Percentiles rank a stretch among this genome's conserved stretches.
Conservation (phyloP, 2,329 filamentous ascomycete genomes). For the Pseudogymnoascus sp. region DNA sequence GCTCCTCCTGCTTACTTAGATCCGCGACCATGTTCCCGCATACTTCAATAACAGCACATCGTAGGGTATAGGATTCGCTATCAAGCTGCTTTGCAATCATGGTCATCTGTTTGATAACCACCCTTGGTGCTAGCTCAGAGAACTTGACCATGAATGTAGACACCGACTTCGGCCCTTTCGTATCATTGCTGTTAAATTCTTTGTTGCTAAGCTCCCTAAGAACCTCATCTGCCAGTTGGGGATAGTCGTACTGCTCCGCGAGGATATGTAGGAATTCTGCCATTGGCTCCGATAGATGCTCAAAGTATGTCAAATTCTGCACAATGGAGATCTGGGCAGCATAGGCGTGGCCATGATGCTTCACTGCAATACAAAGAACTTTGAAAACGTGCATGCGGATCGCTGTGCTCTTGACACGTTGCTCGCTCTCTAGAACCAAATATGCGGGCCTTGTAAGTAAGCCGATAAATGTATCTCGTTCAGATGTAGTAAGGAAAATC, state of each 20-base stretch:
- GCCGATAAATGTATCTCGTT: conserved; percentile 88
- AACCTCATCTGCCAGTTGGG: conserved; percentile 88
- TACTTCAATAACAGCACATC: conserved; percentile 90
- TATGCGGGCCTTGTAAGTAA: conserved; percentile 90
- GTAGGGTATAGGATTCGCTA: conserved; percentile 92
- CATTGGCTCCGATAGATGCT: conserved; percentile 98
- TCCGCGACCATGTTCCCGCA: conserved; percentile 92
- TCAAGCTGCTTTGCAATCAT: conserved; percentile 90
- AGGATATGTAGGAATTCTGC: conserved; percentile 95
- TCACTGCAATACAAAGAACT: conserved; percentile 90
- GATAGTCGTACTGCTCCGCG: conserved; percentile 94
- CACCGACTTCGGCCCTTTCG: conserved; percentile 89
- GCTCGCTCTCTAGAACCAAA: conserved; percentile 87
- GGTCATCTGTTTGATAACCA: conserved; percentile 97
- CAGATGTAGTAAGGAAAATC: conserved; percentile 92
- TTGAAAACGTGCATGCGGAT: conserved; percentile 98
- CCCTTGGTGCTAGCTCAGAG: conserved; percentile 79
- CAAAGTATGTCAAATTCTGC: conserved; percentile 95
- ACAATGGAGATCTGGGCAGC: conserved; percentile 96
- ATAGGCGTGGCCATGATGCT: conserved; percentile 95
- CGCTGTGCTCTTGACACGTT: conserved; percentile 76
- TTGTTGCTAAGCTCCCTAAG: conserved; percentile 92
- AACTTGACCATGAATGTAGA: conserved; percentile 89
- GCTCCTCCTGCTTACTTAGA: conserved; percentile 83
- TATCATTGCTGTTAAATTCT: conserved; percentile 96